Evolutionary conservation across 257 asterid genomes (phyloP), one percentile per base, ranked within the genome.

Genomic region (Coffea eugenioides): DNA sequence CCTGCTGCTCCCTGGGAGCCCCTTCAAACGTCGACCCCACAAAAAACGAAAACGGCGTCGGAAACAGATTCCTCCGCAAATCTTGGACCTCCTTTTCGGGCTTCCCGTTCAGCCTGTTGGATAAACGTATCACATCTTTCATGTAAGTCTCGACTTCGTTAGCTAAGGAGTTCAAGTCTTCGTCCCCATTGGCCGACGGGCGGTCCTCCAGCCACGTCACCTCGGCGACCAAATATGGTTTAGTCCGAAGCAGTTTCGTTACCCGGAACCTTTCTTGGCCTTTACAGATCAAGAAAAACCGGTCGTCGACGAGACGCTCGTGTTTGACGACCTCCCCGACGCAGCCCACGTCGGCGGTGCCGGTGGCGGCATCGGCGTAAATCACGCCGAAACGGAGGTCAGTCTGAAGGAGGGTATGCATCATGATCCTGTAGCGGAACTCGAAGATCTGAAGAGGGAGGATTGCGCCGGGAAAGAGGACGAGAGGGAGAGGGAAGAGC

Each of bases 361-460:
- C 99, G 61, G 97, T 83, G 74, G 96, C 75, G 72, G 96, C 82
- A 80, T 95, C 99, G 66, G 97, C 81, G 92, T 92, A 95, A 78
- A 95, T 95, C 12, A 93, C 97, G 59, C 99, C 99, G 88, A 95
- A 95, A 5, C 99, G 97, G 79, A 93, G 96, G 90, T 95, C 99
- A 61, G 97, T 91, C 43, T 95, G 97, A 77, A 95, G 96, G 62
- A 95, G 95, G 6, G 99, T 95, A 84, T 95, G 99, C 99, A 95
- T 93, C 99, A 95, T 93, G 74, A 95, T 93, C 1, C 99, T 96
- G 90, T 95, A 95, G 8, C 98, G 92, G 84, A 93, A 95, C 78
- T 95, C 99, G 86, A 95, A 93, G 90, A 95, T 95, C 85, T 95
- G 98, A 11, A 95, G 88, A 11, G 98, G 98, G 54, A 95, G 91